Conservation (phyloP, 495 filamentous ascomycete genomes). For the Aspergillus hancockii region DNA sequence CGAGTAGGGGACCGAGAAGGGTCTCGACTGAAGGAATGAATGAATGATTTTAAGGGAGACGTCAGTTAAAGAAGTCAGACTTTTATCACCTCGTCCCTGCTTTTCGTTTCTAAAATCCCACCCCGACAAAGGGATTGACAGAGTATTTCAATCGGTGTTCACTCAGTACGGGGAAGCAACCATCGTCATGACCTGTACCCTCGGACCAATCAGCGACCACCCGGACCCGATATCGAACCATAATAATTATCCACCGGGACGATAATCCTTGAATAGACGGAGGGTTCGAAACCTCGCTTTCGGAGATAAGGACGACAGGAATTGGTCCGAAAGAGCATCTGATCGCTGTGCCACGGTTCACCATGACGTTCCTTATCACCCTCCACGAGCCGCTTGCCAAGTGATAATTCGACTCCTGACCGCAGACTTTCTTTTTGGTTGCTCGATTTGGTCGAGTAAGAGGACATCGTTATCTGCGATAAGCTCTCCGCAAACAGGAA, state of each 20-base stretch:
- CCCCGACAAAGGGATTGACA: no score
- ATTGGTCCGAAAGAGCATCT: conserved; percentile 15
- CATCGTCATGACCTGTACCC: neutral
- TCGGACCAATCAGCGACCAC: neutral
- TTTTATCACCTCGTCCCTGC: neutral
- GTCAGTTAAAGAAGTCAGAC: neutral
- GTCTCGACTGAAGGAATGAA: neutral
- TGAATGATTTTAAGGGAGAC: neutral
- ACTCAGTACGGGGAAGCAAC: neutral
- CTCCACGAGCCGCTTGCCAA: conserved; percentile 11
- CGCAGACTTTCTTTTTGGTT: conserved; percentile 22
- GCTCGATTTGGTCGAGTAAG: conserved; percentile 29
- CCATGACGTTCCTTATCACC: conserved; percentile 20
- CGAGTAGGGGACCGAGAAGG: no score
- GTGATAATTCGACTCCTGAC: neutral
- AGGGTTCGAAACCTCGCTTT: neutral
- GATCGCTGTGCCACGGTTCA: conserved; percentile 13
- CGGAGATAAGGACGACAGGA: conserved; percentile 16
- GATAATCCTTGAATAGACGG: neutral
- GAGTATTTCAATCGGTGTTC: neutral
- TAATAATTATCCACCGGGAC: neutral
- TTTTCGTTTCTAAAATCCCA: no score
- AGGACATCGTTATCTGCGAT: conserved; percentile 25
- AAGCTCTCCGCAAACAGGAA: conserved; percentile 15
- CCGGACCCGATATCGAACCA: neutral